Conservation (phyloP, 345 rosid species). For the Cardamine chenopodiifolia region DNA sequence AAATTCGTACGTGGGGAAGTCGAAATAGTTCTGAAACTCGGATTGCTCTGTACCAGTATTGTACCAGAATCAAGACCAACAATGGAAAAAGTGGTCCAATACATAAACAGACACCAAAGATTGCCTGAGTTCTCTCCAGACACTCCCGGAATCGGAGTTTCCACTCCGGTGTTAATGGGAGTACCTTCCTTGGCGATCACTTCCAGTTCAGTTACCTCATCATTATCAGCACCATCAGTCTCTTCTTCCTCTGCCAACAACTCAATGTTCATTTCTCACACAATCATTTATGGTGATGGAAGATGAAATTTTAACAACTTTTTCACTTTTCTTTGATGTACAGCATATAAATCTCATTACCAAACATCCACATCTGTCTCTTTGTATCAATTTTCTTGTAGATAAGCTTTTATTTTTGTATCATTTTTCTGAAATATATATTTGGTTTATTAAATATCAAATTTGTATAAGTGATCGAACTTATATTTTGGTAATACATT, state of each 20-base stretch:
- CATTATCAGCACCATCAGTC: conserved; percentile 19
- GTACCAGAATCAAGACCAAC: conserved; percentile 42
- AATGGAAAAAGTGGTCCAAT: conserved; percentile 34
- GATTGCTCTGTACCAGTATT: conserved; percentile 47
- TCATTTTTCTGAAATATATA: too few species aligned
- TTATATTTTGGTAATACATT: too few species aligned
- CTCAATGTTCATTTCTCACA: conserved; percentile 41
- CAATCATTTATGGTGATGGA: conserved; percentile 40
- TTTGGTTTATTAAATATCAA: too few species aligned
- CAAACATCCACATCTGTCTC: background rate
- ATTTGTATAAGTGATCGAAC: too few species aligned
- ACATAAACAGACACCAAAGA: conserved; percentile 17
- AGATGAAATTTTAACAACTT: conserved; percentile 21
- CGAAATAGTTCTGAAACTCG: conserved; percentile 47
- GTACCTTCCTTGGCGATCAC: conserved; percentile 9
- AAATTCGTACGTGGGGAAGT: conserved; percentile 35
- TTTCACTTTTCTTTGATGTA: conserved; percentile 1
- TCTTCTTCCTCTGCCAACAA: conserved; percentile 26
- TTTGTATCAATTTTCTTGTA: background rate
- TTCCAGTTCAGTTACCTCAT: conserved; percentile 25
- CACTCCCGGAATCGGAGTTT: conserved; percentile 34
- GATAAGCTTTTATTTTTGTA: background rate
- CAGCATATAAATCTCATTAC: background rate
- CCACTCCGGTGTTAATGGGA: conserved; percentile 25
- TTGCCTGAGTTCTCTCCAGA: conserved; percentile 31